Conservation (phyloP, 345 rosid species). For the Excoecaria agallocha region DNA sequence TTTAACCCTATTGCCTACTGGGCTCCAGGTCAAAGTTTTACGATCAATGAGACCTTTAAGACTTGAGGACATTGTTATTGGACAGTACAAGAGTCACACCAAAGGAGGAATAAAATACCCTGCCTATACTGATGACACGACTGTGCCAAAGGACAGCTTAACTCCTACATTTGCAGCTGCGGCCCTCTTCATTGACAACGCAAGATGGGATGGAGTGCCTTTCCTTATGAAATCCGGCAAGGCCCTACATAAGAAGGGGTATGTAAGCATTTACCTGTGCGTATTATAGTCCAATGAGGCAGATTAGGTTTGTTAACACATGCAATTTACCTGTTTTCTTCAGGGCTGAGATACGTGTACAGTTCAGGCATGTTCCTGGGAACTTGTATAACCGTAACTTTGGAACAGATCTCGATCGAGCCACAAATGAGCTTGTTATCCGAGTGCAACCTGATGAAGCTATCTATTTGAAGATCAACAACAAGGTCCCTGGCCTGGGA, state of each 20-base stretch:
- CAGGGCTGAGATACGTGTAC: constrained; percentile 98
- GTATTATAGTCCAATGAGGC: neutral
- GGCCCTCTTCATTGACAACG: constrained; percentile 89
- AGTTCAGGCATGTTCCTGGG: constrained; percentile 97
- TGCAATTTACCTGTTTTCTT: constrained; percentile 7
- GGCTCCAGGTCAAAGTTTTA: constrained; percentile 81
- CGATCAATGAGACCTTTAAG: constrained; percentile 88
- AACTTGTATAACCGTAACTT: constrained; percentile 74
- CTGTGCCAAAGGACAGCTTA: constrained; percentile 82
- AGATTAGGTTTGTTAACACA: neutral
- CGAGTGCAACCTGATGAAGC: constrained; percentile 98
- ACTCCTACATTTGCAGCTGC: constrained; percentile 99
- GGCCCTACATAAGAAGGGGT: constrained; percentile 84
- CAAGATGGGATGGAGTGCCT: constrained; percentile 99
- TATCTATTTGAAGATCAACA: constrained; percentile 90
- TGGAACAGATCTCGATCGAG: constrained; percentile 77
- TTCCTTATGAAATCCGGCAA: constrained; percentile 98
- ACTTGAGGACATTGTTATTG: constrained; percentile 75
- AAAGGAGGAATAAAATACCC: constrained; percentile 82
- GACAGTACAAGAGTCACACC: constrained; percentile 93
- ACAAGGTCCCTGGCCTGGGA: constrained; percentile 96
- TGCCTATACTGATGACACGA: constrained; percentile 80
- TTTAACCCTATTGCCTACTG: constrained; percentile 9
- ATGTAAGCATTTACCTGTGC: neutral
- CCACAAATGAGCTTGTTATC: constrained; percentile 95